These are phyloP conservation scores for Dryadomyces sulphureus DNA, from an alignment of 2,329 filamentous ascomycete species.

Conservation along the genomic window DNA sequence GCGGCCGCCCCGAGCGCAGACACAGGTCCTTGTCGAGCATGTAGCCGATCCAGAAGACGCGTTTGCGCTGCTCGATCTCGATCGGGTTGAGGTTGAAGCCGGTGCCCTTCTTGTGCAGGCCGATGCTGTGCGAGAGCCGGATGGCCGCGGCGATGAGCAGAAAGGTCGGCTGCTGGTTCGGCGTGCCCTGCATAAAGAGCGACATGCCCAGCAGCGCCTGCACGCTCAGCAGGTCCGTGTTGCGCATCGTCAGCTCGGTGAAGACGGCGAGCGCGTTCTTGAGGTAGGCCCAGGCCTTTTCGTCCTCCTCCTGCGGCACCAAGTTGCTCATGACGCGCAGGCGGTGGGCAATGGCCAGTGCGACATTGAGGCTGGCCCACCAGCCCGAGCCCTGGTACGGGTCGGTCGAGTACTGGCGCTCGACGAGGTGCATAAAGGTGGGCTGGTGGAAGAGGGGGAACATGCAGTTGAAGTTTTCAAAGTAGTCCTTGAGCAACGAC, in stretches of 20 bases:
- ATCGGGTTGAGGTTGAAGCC: slow-evolving; percentile 88
- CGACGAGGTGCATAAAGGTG: slow-evolving; percentile 94
- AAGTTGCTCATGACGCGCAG: slow-evolving; percentile 91
- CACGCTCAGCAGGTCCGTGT: slow-evolving; percentile 87
- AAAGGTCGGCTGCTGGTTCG: slow-evolving; percentile 89
- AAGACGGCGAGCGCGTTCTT: slow-evolving; percentile 95
- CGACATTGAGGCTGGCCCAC: slow-evolving; percentile 96
- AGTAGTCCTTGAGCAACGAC: slow-evolving; percentile 82
- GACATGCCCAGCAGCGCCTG: slow-evolving; percentile 90
- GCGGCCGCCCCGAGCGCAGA: slow-evolving; percentile 42
- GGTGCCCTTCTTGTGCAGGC: slow-evolving; percentile 82
- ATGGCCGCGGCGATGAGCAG: slow-evolving; percentile 85
- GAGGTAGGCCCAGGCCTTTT: slow-evolving; percentile 87
- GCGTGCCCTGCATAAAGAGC: slow-evolving; percentile 87
- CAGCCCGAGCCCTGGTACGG: slow-evolving; percentile 92
- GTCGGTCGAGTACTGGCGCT: slow-evolving; percentile 82
- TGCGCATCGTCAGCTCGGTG: slow-evolving; percentile 85
- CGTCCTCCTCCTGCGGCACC: slow-evolving; percentile 78
- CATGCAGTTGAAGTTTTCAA: slow-evolving; percentile 98
- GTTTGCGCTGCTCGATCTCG: slow-evolving; percentile 75
- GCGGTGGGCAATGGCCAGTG: slow-evolving; percentile 81
- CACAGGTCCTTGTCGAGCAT: slow-evolving; percentile 51
- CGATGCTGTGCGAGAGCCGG: slow-evolving; percentile 81
- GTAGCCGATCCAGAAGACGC: slow-evolving; percentile 53
- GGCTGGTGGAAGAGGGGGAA: slow-evolving; percentile 95